Evolutionary conservation across 345 rosid species (phyloP), one percentile per base, ranked within the genome.

Genomic region (Euphorbia lathyris): DNA sequence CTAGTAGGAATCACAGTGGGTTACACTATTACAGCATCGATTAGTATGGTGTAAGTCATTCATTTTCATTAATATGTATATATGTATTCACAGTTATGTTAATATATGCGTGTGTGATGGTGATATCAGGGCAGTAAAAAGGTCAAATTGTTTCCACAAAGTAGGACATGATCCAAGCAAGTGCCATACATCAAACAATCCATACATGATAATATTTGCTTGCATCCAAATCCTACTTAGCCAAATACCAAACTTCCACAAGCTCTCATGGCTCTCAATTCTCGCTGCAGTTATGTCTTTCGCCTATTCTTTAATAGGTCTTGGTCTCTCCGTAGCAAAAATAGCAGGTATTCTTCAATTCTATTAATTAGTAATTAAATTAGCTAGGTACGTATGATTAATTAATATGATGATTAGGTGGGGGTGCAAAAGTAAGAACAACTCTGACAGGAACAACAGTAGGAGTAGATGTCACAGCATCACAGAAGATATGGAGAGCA

Each of bases 1-100:
- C 83, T 93, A 17, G 25, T 88, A 19, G 98, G 94, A 47, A 59
- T 83, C 58, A 83, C 94, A 1, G 65, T 89, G 47, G 96, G 98
- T 47, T 93, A 91, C 77, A 93, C 96, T n/a, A 93, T 93, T 74
- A 91, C 98, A 36, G 90, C 94, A 14, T 89, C 98, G 10, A 88
- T 91, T 32, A 93, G 98, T 77, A 88, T 93, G 90, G 96, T 89
- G 98, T 93, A 83, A 89, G 97, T 63, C 38, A n/a, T n/a, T n/a
- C n/a, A n/a, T n/a, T n/a, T n/a, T n/a, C n/a, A n/a, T n/a, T n/a
- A n/a, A n/a, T n/a, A n/a, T n/a, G n/a, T n/a, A n/a, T n/a, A n/a
- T n/a, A n/a, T n/a, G n/a, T n/a, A n/a, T n/a, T n/a, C n/a, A n/a
- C n/a, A n/a, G n/a, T n/a, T n/a, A n/a, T n/a, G n/a, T n/a, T n/a